Evolutionary conservation across 257 asterid genomes (phyloP).

Genomic region (Gentiana dahurica): DNA sequence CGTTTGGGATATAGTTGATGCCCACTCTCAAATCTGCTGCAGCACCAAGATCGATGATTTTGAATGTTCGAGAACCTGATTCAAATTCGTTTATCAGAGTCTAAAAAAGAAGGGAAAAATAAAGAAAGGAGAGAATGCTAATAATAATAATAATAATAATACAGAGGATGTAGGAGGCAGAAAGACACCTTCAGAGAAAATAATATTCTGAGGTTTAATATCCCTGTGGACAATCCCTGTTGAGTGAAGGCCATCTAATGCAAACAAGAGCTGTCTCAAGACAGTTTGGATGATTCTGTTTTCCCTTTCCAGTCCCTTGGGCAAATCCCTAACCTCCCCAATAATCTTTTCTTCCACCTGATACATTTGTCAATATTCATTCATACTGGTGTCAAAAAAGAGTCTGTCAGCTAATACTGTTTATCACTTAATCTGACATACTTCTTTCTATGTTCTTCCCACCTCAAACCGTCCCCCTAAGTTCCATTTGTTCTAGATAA

Average conservation of each 20-base stretch:
- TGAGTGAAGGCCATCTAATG: constrained; percentile 82
- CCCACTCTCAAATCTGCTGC: constrained; percentile 98
- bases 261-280: constrained; percentile 80
- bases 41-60: constrained; percentile 96
- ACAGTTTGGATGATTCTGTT: constrained; percentile 82
- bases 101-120: constrained; percentile 1
- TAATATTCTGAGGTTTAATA: constrained; percentile 86
- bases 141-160: background rate
- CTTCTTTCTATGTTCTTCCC: too few species aligned
- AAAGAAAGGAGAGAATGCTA: background rate
- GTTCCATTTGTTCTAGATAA: too few species aligned
- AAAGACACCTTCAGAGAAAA: constrained; percentile 80
- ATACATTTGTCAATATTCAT: background rate
- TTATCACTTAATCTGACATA: too few species aligned
- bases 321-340: constrained; percentile 50
- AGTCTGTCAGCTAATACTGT: too few species aligned
- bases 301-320: constrained; percentile 86
- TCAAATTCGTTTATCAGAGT: constrained; percentile 9
- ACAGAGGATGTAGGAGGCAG: background rate
- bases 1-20: constrained; percentile 90
- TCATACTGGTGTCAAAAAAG: background rate
- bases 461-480: too few species aligned
- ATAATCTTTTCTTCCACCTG: constrained; percentile 87
- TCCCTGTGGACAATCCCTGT: constrained; percentile 97
- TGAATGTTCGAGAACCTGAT: constrained; percentile 76